These are phyloP conservation scores for Candida sanyaensis DNA, from an alignment of 1,139 yeast genomes.

Conservation along the genomic window DNA sequence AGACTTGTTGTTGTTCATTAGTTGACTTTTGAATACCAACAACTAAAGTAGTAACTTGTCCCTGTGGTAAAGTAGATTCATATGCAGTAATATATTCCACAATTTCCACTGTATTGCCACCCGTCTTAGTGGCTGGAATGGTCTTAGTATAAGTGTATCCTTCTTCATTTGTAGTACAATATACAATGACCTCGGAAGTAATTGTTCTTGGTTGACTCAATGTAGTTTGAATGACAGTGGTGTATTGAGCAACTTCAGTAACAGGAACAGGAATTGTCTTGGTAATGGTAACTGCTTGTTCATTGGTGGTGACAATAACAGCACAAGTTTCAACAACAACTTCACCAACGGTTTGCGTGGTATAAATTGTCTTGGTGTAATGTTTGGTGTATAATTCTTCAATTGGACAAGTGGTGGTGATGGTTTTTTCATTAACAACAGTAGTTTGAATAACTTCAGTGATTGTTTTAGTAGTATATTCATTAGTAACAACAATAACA, in stretches of 20 bases:
- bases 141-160: neutral
- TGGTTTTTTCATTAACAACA: neutral
- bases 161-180: neutral
- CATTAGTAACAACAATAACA: neutral
- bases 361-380: neutral
- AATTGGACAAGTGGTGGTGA: slow-evolving; percentile 1
- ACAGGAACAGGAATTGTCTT: neutral
- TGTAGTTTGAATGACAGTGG: neutral
- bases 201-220: neutral
- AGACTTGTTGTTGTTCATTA: neutral
- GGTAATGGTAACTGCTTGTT: neutral
- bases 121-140: neutral
- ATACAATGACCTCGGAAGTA: neutral
- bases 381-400: neutral
- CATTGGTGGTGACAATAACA: slow-evolving; percentile 1
- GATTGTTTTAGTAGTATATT: neutral
- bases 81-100: neutral
- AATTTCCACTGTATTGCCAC: neutral
- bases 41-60: neutral
- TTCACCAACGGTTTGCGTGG: neutral
- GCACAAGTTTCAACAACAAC: neutral
- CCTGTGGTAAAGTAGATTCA: neutral
- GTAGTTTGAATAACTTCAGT: slow-evolving; percentile 2
- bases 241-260: neutral
- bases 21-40: neutral